Evolutionary conservation across 2,329 filamentous ascomycete genomes (phyloP).

Genomic region (Lecanosticta acicola): DNA sequence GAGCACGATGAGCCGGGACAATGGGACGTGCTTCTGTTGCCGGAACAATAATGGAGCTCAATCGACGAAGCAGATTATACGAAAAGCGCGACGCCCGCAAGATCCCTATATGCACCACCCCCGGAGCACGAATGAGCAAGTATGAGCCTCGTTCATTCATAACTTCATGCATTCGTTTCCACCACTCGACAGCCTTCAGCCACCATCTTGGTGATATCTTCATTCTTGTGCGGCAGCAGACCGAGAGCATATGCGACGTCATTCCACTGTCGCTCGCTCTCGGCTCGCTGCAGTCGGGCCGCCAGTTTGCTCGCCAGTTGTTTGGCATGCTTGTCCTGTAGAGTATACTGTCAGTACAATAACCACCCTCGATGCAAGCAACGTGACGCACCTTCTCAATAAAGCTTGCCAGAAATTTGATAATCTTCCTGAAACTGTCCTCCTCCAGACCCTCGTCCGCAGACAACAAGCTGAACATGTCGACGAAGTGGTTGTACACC

Average conservation of each 20-base stretch:
- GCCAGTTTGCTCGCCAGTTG: slow-evolving; percentile 91
- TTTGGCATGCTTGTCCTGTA: slow-evolving; percentile 90
- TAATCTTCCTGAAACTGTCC: slow-evolving; percentile 76
- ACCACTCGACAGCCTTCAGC: slow-evolving; percentile 63
- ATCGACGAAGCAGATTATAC: background rate
- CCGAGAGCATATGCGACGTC: slow-evolving; percentile 92
- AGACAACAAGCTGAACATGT: slow-evolving; percentile 93
- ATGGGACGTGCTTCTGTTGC: too few species aligned
- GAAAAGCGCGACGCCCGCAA: background rate
- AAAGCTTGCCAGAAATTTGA: slow-evolving; percentile 90
- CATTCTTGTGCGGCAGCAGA: slow-evolving; percentile 85
- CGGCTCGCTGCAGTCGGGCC: slow-evolving; percentile 75
- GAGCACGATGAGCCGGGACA: too few species aligned
- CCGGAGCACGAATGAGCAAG: background rate
- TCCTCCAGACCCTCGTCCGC: slow-evolving; percentile 76
- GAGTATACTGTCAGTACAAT: slow-evolving; percentile 2
- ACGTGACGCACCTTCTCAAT: slow-evolving; percentile 76
- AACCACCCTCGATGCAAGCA: background rate
- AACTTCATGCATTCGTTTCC: slow-evolving; percentile 32
- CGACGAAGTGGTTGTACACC: slow-evolving; percentile 98
- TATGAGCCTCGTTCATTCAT: background rate
- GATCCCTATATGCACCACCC: background rate
- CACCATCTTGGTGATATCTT: slow-evolving; percentile 75
- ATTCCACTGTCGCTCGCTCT: slow-evolving; percentile 93
- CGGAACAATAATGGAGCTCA: background rate